Conservation (phyloP, 2,329 filamentous ascomycete species). For the Thelonectria blattea region DNA sequence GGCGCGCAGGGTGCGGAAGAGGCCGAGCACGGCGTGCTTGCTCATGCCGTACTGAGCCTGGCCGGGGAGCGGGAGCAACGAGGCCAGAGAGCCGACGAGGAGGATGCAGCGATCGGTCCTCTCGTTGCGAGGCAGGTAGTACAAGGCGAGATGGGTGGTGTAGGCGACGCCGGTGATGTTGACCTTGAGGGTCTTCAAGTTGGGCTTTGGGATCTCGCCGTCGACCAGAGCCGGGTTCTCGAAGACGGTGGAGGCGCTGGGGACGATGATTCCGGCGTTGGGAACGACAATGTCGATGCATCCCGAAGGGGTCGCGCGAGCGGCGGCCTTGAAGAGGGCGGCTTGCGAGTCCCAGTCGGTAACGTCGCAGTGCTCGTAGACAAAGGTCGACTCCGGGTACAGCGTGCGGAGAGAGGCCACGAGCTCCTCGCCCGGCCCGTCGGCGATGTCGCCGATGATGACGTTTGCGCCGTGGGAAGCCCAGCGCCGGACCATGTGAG, state of each 20-base stretch:
- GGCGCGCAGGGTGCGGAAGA: constrained; percentile 65
- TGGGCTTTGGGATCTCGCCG: constrained; percentile 50
- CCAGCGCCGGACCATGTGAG: constrained; percentile 60
- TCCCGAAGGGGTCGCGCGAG: constrained; percentile 57
- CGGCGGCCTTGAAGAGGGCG: constrained; percentile 65
- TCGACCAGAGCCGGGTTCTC: constrained; percentile 55
- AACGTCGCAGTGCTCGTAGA: constrained; percentile 69
- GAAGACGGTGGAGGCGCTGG: constrained; percentile 45
- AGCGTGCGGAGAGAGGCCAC: constrained; percentile 56
- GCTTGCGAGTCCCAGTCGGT: constrained; percentile 69
- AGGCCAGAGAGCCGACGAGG: constrained; percentile 67
- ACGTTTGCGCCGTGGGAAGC: constrained; percentile 63
- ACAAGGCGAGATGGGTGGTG: constrained; percentile 68
- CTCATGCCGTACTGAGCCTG: constrained; percentile 62
- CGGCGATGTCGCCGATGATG: constrained; percentile 68
- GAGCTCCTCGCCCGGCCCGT: constrained; percentile 58
- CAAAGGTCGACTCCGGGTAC: constrained; percentile 49
- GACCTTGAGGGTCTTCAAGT: constrained; percentile 62
- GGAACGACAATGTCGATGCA: constrained; percentile 69
- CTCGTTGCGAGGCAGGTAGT: constrained; percentile 41
- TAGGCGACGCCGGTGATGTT: constrained; percentile 70
- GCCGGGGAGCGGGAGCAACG: constrained; percentile 52
- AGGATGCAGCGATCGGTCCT: constrained; percentile 58
- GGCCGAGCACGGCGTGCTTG: constrained; percentile 70
- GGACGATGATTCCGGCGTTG: constrained; percentile 65